These are phyloP conservation scores for Starmerella vaccinii DNA, from an alignment of 805 yeast species.

Conservation along the genomic window DNA sequence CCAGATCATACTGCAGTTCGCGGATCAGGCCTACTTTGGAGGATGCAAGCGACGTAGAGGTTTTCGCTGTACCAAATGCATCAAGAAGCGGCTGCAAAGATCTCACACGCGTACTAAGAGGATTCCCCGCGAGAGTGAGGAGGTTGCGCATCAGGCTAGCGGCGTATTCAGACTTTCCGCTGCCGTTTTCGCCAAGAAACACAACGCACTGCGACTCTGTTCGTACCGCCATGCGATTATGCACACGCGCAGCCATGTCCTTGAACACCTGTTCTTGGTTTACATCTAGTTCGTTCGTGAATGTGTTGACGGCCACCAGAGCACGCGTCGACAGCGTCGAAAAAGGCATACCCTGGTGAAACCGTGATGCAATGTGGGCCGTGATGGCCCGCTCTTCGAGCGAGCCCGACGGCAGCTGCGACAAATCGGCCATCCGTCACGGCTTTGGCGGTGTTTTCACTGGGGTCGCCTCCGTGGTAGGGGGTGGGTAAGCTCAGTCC, in stretches of 20 bases:
- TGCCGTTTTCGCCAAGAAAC: constrained; percentile 35
- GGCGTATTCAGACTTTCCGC: constrained; percentile 35
- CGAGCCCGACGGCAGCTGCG: constrained; percentile 31
- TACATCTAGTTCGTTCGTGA: constrained; percentile 29
- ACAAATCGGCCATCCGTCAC: constrained; percentile 27
- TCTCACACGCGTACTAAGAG: constrained; percentile 30
- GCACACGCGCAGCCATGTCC: constrained; percentile 33
- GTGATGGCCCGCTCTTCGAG: constrained; percentile 35
- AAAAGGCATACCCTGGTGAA: constrained; percentile 36
- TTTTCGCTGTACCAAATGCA: constrained; percentile 35
- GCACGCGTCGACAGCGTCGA: constrained; percentile 33
- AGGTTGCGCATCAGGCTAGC: constrained; percentile 27
- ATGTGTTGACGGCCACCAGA: constrained; percentile 34
- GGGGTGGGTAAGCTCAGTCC: neutral
- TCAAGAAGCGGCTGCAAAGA: constrained; percentile 31
- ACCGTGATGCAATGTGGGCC: constrained; percentile 36
- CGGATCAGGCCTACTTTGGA: constrained; percentile 49
- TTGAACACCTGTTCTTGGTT: constrained; percentile 32
- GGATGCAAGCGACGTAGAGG: constrained; percentile 29
- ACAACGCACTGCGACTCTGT: constrained; percentile 33
- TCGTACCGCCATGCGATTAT: constrained; percentile 32
- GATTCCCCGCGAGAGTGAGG: constrained; percentile 31
- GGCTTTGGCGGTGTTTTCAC: neutral
- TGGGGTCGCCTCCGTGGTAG: neutral
- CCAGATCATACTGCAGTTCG: constrained; percentile 42